Evolutionary conservation across 2,329 filamentous ascomycete genomes (phyloP).

Genomic region (Cadophora sp.): DNA sequence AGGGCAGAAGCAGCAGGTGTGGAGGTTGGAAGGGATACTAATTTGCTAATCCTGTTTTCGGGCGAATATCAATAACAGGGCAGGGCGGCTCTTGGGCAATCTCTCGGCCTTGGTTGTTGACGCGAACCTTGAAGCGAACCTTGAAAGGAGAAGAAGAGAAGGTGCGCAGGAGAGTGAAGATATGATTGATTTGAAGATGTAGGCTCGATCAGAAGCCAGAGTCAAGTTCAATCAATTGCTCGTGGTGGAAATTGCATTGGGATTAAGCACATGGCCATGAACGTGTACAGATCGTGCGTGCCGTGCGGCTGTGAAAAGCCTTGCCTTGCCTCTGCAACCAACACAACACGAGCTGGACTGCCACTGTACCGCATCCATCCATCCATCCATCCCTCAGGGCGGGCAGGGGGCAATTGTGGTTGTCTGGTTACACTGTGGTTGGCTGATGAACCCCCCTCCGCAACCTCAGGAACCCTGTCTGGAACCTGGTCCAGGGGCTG

Average conservation of each 20-base stretch:
- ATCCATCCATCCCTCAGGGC: background rate
- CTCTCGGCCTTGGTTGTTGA: background rate
- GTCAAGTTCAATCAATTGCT: background rate
- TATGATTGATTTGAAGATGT: background rate
- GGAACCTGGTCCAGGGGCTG: conserved; percentile 7
- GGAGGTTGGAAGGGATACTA: conserved; percentile 12
- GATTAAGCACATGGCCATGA: background rate
- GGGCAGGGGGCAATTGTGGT: background rate
- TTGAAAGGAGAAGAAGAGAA: background rate
- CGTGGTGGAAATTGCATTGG: background rate
- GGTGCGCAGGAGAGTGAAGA: background rate
- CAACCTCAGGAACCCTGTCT: background rate
- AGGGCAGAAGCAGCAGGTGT: background rate
- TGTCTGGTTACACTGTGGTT: conserved; percentile 11
- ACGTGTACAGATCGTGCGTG: background rate
- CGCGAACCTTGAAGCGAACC: background rate
- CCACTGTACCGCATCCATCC: no score
- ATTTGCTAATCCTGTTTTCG: conserved; percentile 23
- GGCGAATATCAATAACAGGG: conserved; percentile 14
- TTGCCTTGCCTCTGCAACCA: background rate
- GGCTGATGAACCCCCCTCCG: conserved; percentile 16
- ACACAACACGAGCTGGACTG: conserved; percentile 10
- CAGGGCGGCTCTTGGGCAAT: background rate
- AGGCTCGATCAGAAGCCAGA: background rate
- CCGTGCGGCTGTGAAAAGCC: conserved; percentile 7